A percentile compares a stretch with the other conserved stretches of the same genome.
Conservation (phyloP, 1,284 basidiomycete genomes). For the Earliella scabrosa region DNA sequence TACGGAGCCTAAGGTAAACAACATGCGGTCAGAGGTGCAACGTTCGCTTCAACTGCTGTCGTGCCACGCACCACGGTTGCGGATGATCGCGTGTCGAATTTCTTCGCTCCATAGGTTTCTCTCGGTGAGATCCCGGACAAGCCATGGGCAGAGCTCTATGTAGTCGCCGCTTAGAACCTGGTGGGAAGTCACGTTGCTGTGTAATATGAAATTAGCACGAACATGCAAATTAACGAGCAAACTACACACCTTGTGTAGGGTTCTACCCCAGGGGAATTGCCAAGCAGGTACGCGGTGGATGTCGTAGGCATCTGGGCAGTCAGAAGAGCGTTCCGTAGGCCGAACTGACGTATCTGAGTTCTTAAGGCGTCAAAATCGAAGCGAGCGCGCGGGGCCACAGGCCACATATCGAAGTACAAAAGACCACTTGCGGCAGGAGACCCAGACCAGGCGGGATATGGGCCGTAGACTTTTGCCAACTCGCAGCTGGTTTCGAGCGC, state of each 20-base stretch:
- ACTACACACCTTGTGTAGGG: neutral
- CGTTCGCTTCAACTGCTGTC: too few species aligned
- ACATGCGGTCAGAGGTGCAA: neutral
- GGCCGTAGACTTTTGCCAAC: neutral
- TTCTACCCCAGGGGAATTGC: neutral
- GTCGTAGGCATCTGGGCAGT: neutral
- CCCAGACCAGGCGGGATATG: neutral
- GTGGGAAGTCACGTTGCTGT: neutral
- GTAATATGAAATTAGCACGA: too few species aligned
- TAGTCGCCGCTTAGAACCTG: too few species aligned
- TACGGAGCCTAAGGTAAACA: neutral
- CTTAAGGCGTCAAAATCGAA: neutral
- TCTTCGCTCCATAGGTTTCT: neutral
- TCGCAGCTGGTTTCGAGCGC: neutral
- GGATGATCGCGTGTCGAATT: neutral
- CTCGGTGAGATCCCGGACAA: neutral
- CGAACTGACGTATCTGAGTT: neutral
- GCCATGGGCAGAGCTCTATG: neutral
- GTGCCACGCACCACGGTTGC: neutral
- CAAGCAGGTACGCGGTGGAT: neutral
- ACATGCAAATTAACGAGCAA: too few species aligned
- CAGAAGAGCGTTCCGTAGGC: neutral
- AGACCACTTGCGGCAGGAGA: neutral
- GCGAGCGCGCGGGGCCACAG: neutral
- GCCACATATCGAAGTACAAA: neutral